phyloP scores from a whole-genome alignment of 345 rosid genomes.

The Jatropha curcas region DNA sequence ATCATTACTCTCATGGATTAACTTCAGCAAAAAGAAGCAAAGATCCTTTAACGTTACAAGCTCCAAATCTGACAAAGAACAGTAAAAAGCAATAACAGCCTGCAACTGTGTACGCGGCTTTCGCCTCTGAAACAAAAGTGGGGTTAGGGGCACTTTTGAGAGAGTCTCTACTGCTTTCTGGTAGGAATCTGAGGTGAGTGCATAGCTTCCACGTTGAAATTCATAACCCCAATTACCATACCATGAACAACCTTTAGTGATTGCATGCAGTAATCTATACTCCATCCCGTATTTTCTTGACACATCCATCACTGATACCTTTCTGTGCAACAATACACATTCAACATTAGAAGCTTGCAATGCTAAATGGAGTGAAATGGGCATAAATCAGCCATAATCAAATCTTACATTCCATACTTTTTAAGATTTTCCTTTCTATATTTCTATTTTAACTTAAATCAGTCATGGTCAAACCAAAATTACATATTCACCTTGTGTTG shows the following conservation, averaged over 20 bases:
- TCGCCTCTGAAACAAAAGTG: conserved; percentile 46
- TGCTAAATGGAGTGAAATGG: too few relatives aligned
- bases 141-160: conserved; percentile 44
- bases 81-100: conserved; percentile 48
- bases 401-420: too few relatives aligned
- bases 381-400: too few relatives aligned
- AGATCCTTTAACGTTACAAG: conserved; percentile 59
- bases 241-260: conserved; percentile 63
- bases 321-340: conserved; percentile 30
- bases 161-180: conserved; percentile 43
- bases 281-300: conserved; percentile 66
- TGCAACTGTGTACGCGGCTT: conserved; percentile 46
- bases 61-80: conserved; percentile 46
- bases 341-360: not conserved
- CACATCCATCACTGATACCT: conserved; percentile 73
- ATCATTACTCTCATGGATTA: conserved; percentile 32
- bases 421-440: too few relatives aligned
- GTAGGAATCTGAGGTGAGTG: conserved; percentile 53
- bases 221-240: conserved; percentile 70
- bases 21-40: conserved; percentile 47
- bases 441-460: not conserved
- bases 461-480: not conserved
- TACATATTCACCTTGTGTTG: not conserved
- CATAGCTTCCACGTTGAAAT: conserved; percentile 64
- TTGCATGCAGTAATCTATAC: conserved; percentile 57